Evolutionary conservation across 495 filamentous ascomycete genomes (phyloP), one percentile per base, ranked within the genome.

Genomic region (Pseudotulostoma volvatum): DNA sequence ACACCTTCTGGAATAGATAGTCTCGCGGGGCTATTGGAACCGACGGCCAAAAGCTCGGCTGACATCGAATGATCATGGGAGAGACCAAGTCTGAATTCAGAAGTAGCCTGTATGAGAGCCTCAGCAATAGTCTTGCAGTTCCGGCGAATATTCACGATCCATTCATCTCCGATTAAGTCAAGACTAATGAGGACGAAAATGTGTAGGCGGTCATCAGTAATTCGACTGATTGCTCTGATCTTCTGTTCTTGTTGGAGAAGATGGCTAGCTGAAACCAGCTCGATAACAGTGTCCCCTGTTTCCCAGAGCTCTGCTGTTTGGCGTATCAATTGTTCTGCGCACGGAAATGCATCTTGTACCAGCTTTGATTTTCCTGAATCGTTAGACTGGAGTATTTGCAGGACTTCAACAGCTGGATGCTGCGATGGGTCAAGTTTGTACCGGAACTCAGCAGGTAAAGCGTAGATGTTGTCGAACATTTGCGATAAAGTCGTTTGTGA

Each of bases 121-220:
- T 76, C 71, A 0, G 71, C 71, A 38, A 73, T 67, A 17, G 64
- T 51, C 19, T 55, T 56, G 39, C 62, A 67, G 39, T 67, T 69
- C 13, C 58, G 56, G 20, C 52, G 58, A 20, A 70, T 53, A 42
- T 68, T 63, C 23, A 65, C 49, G 9, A 51, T 47, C 32, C 57
- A 44, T 31, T 61, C 49, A 19, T n/a, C n/a, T n/a, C n/a, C n/a
- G n/a, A n/a, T n/a, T n/a, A 57, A 39, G 1, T 56, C 53, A 11
- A 57, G 55, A 34, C 57, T 57, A 9, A 67, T 54, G 20, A 58
- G 51, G n/a, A 73, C 51, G 11, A 58, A 48, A 31, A 73, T 44
- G 18, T 52, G 53, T 18, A 71, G 34, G 3, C 51, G 56, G 4
- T 41, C 53, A 16, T 47, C 50, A 9, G 48, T 52, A 19, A 47